Conservation (phyloP, 148 eudicot species). For the Vaccinium macrocarpon region DNA sequence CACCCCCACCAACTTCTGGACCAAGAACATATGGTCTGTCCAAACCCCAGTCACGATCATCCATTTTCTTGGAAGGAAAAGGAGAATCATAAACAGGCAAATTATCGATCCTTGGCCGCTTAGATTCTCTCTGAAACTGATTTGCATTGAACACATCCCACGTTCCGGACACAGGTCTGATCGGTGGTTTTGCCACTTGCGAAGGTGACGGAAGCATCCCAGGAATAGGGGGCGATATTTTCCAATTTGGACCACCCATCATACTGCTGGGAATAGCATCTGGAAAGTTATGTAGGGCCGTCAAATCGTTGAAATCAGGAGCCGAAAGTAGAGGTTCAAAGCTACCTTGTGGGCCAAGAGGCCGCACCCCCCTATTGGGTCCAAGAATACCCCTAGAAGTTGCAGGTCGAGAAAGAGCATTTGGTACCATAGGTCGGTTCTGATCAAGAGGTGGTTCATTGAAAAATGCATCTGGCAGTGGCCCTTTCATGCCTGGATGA, state of each 20-base stretch:
- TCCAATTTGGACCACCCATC: conserved; percentile 54
- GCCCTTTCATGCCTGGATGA: conserved; percentile 50
- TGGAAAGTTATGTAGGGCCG: conserved; percentile 32
- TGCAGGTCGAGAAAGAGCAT: conserved; percentile 38
- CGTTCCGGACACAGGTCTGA: conserved; percentile 43
- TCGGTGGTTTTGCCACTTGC: conserved; percentile 31
- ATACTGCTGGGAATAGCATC: conserved; percentile 35
- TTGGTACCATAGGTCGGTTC: conserved; percentile 29
- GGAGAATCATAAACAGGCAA: conserved; percentile 31
- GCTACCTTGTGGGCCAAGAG: conserved; percentile 58
- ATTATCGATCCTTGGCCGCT: conserved; percentile 65
- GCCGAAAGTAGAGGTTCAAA: conserved; percentile 44
- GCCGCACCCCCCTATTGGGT: conserved; percentile 41
- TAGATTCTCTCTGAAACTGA: conserved; percentile 66
- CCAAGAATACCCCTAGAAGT: conserved; percentile 47
- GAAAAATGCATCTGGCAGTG: conserved; percentile 39
- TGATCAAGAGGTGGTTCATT: conserved; percentile 46
- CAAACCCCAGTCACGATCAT: conserved; percentile 23
- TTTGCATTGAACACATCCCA: conserved; percentile 79
- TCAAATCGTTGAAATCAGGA: conserved; percentile 49
- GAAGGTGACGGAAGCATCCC: conserved; percentile 57
- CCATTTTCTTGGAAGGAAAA: conserved; percentile 26
- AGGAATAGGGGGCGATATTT: conserved; percentile 56
- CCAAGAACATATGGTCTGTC: conserved; percentile 39
- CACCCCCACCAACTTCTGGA: conserved; percentile 35